Percentiles rank a stretch among this genome's conserved stretches.
phyloP scores from a whole-genome alignment of 1,284 basidiomycete genomes.

The Melampsora abietis-canadensis region DNA sequence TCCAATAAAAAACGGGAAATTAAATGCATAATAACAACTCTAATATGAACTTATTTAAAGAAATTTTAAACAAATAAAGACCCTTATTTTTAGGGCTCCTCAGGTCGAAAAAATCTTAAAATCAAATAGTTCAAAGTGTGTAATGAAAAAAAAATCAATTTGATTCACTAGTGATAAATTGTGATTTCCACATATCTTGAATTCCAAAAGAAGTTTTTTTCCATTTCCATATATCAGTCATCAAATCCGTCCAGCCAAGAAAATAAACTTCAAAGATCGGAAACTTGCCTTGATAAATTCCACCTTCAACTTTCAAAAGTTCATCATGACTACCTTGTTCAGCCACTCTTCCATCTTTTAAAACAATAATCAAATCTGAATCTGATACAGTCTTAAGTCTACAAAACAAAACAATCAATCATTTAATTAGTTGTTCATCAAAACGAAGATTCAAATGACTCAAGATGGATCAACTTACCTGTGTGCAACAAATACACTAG shows the following conservation, averaged over 20 bases:
- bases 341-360: conserved; percentile 51
- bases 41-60: too few species aligned
- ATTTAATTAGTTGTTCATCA: background rate
- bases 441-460: background rate
- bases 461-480: conserved; percentile 17
- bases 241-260: background rate
- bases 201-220: background rate
- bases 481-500: conserved; percentile 42
- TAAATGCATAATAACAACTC: too few species aligned
- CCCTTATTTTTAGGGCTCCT: too few species aligned
- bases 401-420: background rate
- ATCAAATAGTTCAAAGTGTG: too few species aligned
- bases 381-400: conserved; percentile 40
- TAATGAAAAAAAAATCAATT: too few species aligned
- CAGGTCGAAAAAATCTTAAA: background rate
- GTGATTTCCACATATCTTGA: conserved; percentile 5
- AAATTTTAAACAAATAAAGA: background rate
- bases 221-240: background rate
- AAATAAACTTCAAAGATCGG: background rate
- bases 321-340: conserved; percentile 52
- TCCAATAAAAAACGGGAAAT: too few species aligned
- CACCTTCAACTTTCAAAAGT: conserved; percentile 47
- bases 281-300: conserved; percentile 40
- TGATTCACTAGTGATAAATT: conserved; percentile 1
- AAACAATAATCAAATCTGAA: conserved; percentile 52